Evolutionary conservation across 768 basidiomycete species (phyloP).

Genomic region (Hydnomerulius pinastri): DNA sequence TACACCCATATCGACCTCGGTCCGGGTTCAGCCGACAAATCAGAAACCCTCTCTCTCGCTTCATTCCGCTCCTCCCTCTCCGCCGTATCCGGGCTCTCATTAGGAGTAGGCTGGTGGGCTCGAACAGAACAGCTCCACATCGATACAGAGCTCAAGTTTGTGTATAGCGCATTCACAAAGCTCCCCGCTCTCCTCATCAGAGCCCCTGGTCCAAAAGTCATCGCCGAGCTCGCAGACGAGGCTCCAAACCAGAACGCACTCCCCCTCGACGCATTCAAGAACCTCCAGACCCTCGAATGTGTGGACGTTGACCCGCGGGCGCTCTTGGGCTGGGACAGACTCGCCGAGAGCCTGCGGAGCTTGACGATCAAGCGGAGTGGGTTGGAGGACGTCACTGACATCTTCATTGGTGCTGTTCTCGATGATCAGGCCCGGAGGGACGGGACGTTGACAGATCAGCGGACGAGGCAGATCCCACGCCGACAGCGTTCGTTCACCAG

Average conservation of each 20-base stretch:
- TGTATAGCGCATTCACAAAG: slow-evolving; percentile 90
- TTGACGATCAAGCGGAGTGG: slow-evolving; percentile 81
- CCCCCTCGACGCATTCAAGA: slow-evolving; percentile 85
- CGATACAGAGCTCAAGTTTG: slow-evolving; percentile 78
- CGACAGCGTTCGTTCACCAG: slow-evolving; percentile 49
- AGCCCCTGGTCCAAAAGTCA: slow-evolving; percentile 63
- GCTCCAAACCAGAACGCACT: slow-evolving; percentile 72
- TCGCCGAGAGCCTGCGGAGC: slow-evolving; percentile 69
- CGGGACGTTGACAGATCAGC: slow-evolving; percentile 50
- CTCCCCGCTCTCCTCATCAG: slow-evolving; percentile 74
- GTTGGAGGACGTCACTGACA: slow-evolving; percentile 74
- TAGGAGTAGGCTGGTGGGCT: slow-evolving; percentile 76
- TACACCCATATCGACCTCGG: slow-evolving; percentile 58
- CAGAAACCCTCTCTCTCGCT: slow-evolving; percentile 72
- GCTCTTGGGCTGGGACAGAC: slow-evolving; percentile 80
- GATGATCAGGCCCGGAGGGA: slow-evolving; percentile 71
- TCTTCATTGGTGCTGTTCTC: slow-evolving; percentile 76
- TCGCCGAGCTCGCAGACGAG: slow-evolving; percentile 69
- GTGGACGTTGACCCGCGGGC: slow-evolving; percentile 81
- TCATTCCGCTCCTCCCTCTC: slow-evolving; percentile 80
- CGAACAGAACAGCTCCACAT: slow-evolving; percentile 56
- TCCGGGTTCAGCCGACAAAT: slow-evolving; percentile 55
- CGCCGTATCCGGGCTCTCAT: slow-evolving; percentile 71
- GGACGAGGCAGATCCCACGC: slow-evolving; percentile 45
- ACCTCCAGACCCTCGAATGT: slow-evolving; percentile 73